phyloP scores from a whole-genome alignment of 306 rosid species.

The Castanopsis chinensis region DNA sequence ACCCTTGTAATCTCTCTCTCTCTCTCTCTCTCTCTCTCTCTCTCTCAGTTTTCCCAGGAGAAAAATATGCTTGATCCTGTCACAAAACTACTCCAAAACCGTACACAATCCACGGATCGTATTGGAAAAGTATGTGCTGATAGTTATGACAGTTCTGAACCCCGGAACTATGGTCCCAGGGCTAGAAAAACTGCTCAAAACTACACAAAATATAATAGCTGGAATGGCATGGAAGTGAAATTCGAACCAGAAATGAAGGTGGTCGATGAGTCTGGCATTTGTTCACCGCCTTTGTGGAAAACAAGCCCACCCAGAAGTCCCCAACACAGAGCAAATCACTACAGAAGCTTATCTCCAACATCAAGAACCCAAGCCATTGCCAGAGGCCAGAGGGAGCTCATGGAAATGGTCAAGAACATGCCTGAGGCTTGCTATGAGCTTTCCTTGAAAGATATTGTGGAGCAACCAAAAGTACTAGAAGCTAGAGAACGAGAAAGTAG shows the following conservation, averaged over 20 bases:
- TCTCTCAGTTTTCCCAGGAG: not conserved
- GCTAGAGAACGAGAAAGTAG: conserved; percentile 16
- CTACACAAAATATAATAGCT: conserved; percentile 3
- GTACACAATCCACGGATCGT: conserved; percentile 27
- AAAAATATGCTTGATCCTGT: conserved; percentile 45
- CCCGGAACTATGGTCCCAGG: conserved; percentile 33
- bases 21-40: not conserved
- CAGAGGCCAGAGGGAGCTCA: conserved; percentile 76
- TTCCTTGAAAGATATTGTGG: conserved; percentile 82
- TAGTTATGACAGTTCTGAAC: conserved; percentile 19
- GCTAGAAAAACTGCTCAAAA: conserved; percentile 30
- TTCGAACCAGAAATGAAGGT: not conserved
- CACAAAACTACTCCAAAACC: conserved; percentile 25
- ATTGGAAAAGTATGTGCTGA: not conserved
- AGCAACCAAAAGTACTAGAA: conserved; percentile 29
- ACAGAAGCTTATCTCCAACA: conserved; percentile 56
- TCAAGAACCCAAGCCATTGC: conserved; percentile 71
- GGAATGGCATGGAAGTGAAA: conserved; percentile 27
- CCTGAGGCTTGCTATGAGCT: conserved; percentile 89
- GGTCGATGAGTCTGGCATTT: conserved; percentile 39
- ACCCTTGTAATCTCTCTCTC: not conserved
- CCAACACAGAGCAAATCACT: conserved; percentile 23
- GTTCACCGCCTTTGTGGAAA: conserved; percentile 70
- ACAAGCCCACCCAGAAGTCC: conserved; percentile 39
- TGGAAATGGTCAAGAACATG: conserved; percentile 89